These are phyloP conservation scores for Saprolegnia diclina DNA, from an alignment of 352 stramenopile genomes.

Conservation along the genomic window DNA sequence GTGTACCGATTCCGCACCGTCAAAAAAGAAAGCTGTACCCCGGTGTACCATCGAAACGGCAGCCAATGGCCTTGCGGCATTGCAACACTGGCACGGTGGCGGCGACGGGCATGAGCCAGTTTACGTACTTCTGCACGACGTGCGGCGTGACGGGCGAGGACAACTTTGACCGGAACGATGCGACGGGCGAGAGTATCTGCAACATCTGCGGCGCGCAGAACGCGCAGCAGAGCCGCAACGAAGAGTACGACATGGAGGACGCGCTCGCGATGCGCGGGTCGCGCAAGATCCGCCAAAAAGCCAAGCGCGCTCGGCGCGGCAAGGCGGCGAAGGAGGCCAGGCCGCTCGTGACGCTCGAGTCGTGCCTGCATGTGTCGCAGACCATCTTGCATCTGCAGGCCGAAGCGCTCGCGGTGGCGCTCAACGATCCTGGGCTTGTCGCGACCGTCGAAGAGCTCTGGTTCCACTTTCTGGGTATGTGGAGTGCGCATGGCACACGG, in stretches of 20 bases:
- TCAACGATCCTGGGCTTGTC: conserved; percentile 7
- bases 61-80: background rate
- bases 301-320: background rate
- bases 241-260: conserved; percentile 77
- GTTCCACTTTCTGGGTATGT: conserved; percentile 24
- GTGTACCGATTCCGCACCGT: too few relatives aligned
- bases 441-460: background rate
- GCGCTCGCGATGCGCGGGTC: conserved; percentile 29
- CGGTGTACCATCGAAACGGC: background rate
- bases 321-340: background rate
- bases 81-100: background rate
- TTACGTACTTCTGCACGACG: conserved; percentile 41
- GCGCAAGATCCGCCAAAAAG: background rate
- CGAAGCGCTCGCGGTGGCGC: background rate
- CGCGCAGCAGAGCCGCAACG: conserved; percentile 71
- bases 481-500: background rate
- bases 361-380: conserved; percentile 22
- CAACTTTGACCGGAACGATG: conserved; percentile 82
- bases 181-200: conserved; percentile 73
- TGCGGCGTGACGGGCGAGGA: conserved; percentile 66
- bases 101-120: background rate
- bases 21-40: background rate
- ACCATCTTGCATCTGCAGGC: conserved; percentile 21
- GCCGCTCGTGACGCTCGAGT: conserved; percentile 22
- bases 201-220: conserved; percentile 81